Conservation (phyloP, 2,329 filamentous ascomycete species). For the Fusarium odoratissimum region DNA sequence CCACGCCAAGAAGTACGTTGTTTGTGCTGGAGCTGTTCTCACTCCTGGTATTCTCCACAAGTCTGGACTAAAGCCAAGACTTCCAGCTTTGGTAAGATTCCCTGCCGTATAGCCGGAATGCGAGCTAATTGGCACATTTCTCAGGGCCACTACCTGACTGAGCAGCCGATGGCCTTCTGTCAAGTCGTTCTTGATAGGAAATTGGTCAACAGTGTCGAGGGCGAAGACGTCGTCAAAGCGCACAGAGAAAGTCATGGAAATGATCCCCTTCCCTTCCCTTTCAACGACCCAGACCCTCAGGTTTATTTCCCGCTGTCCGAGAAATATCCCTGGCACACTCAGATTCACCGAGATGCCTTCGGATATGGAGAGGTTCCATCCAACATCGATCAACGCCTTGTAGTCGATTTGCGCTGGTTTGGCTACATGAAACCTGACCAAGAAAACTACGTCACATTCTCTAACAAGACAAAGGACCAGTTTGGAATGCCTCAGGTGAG, state of each 20-base stretch:
- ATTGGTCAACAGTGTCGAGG: background rate
- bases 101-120: background rate
- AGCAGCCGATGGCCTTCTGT: conserved; percentile 10
- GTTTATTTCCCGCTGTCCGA: conserved; percentile 5
- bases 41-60: conserved; percentile 1
- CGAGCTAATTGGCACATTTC: background rate
- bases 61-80: background rate
- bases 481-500: conserved; percentile 6
- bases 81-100: background rate
- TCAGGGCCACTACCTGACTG: conserved; percentile 5
- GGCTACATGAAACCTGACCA: conserved; percentile 1
- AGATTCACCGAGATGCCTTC: conserved; percentile 8
- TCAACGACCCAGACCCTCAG: conserved; percentile 3
- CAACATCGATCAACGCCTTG: background rate
- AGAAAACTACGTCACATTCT: background rate
- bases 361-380: background rate
- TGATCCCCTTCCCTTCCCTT: background rate
- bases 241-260: background rate
- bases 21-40: conserved; percentile 1
- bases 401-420: conserved; percentile 13
- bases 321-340: conserved; percentile 9
- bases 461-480: background rate
- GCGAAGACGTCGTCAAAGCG: background rate
- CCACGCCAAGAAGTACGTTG: background rate
- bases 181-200: background rate